A percentile compares a stretch with the other conserved stretches of the same genome.
phyloP scores from a whole-genome alignment of 495 filamentous ascomycete species.

The Baudoinia panamericana region DNA sequence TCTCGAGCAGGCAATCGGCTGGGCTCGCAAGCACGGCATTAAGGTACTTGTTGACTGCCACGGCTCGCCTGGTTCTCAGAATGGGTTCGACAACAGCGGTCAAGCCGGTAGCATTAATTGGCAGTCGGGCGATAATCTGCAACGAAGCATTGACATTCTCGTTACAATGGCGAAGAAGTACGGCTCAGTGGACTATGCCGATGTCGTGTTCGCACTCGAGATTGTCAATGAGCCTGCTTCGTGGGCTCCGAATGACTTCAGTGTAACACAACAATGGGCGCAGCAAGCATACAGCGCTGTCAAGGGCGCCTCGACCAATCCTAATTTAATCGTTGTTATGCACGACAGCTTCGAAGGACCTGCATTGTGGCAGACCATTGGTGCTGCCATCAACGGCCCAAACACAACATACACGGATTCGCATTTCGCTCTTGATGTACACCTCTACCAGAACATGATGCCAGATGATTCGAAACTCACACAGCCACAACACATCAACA shows the following conservation, averaged over 20 bases:
- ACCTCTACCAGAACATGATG: slow-evolving; percentile 30
- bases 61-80: slow-evolving; percentile 33
- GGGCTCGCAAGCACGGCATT: slow-evolving; percentile 30
- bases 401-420: slow-evolving; percentile 4
- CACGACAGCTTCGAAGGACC: slow-evolving; percentile 29
- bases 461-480: slow-evolving; percentile 24
- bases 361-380: slow-evolving; percentile 23
- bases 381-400: slow-evolving; percentile 8
- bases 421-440: slow-evolving; percentile 29
- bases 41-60: slow-evolving; percentile 33
- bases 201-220: slow-evolving; percentile 33
- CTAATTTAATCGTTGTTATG: slow-evolving; percentile 29
- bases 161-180: slow-evolving; percentile 33
- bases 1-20: slow-evolving; percentile 32
- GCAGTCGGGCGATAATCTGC: slow-evolving; percentile 28
- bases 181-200: slow-evolving; percentile 29
- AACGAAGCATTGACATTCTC: slow-evolving; percentile 28
- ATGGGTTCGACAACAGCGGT: slow-evolving; percentile 34
- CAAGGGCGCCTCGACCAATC: slow-evolving; percentile 23
- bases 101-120: slow-evolving; percentile 27
- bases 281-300: slow-evolving; percentile 28
- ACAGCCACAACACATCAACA: slow-evolving; percentile 29
- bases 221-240: slow-evolving; percentile 33
- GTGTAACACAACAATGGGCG: slow-evolving; percentile 26
- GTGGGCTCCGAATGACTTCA: slow-evolving; percentile 26